Conservation (phyloP, 129 eudicot species). For the Solidago caesia region DNA sequence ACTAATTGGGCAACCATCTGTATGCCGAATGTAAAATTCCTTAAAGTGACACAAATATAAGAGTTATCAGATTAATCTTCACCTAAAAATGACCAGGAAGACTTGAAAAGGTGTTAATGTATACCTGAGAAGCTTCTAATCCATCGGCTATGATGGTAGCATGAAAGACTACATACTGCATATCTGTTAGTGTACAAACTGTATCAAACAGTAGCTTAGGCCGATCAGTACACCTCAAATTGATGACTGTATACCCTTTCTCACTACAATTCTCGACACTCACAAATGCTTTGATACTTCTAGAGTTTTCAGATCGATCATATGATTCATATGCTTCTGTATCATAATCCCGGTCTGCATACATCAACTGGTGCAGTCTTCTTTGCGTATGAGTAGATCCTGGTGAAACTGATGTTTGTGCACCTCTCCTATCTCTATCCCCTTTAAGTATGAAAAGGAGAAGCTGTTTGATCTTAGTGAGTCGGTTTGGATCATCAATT, state of each 20-base stretch:
- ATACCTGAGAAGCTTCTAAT: constrained; percentile 74
- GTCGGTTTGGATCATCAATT: constrained; percentile 53
- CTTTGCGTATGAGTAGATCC: constrained; percentile 71
- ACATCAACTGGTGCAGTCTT: constrained; percentile 86
- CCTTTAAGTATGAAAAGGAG: constrained; percentile 66
- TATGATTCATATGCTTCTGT: constrained; percentile 18
- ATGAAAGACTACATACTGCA: constrained; percentile 87
- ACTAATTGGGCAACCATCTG: constrained; percentile 72
- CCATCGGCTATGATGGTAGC: constrained; percentile 72
- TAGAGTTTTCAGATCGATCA: constrained; percentile 1
- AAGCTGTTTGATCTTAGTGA: constrained; percentile 64
- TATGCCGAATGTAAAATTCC: constrained; percentile 86
- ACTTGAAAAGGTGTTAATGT: not conserved
- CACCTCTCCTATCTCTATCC: constrained; percentile 43
- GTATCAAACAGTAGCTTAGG: constrained; percentile 85
- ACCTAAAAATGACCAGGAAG: not conserved
- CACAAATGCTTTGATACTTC: constrained; percentile 48
- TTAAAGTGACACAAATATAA: constrained; percentile 18
- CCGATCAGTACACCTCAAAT: constrained; percentile 60
- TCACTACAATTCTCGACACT: constrained; percentile 63
- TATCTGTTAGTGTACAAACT: constrained; percentile 84
- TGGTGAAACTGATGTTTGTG: constrained; percentile 65
- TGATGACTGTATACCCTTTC: constrained; percentile 74
- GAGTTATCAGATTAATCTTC: not conserved
- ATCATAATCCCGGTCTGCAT: constrained; percentile 85